Evolutionary conservation across 192 early-diverging fungal genomes (phyloP).

Genomic region (Backusella mclennaniae): DNA sequence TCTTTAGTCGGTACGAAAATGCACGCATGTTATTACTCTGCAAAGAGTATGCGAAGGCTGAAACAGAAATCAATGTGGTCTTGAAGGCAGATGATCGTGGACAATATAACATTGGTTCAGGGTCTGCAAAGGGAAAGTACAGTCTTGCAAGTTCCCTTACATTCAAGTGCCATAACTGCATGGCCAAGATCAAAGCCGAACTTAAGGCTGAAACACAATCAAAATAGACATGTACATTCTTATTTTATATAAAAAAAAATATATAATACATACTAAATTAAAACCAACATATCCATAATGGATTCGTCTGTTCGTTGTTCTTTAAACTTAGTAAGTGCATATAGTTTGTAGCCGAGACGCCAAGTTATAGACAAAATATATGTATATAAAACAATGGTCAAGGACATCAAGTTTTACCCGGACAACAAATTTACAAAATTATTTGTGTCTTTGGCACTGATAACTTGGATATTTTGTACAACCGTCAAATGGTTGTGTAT

Average conservation of each 20-base stretch:
- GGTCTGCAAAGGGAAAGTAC: conserved; percentile 58
- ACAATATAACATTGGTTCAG: conserved; percentile 21
- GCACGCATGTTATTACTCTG: conserved; percentile 50
- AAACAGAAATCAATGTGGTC: conserved; percentile 52
- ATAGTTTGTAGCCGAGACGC: no score
- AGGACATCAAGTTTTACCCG: no score
- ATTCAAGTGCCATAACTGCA: conserved; percentile 57
- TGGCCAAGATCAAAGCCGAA: conserved; percentile 12
- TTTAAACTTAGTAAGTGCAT: no score
- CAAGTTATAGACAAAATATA: no score
- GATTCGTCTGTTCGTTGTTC: no score
- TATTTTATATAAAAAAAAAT: not conserved
- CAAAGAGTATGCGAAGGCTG: conserved; percentile 38
- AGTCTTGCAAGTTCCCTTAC: conserved; percentile 60
- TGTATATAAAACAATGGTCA: no score
- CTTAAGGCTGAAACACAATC: not conserved
- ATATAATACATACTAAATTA: not conserved
- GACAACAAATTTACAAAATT: no score
- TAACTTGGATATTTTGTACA: not conserved
- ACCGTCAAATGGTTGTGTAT: not conserved
- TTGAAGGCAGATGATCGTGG: conserved; percentile 37
- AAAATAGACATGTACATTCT: conserved; percentile 4
- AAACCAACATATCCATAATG: no score
- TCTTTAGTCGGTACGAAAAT: conserved; percentile 56
- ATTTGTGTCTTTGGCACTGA: no score